Evolutionary conservation across 371 early-diverging fungal species (phyloP).

Genomic region (Haplosporangium sp.): DNA sequence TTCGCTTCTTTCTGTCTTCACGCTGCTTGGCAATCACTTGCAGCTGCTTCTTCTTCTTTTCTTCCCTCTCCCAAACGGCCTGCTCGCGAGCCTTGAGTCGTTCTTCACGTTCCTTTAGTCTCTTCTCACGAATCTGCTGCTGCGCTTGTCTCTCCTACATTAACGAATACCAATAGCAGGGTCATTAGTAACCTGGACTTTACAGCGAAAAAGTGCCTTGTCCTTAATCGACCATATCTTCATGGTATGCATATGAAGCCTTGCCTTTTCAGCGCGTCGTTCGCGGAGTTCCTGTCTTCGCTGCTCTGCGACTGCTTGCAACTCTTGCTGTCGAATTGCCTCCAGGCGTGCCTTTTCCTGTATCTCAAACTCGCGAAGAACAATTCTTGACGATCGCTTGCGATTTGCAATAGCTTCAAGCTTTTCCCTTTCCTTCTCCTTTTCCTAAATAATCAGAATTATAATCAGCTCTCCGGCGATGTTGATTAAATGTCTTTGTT

Average conservation of each 20-base stretch:
- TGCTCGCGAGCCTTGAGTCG: slow-evolving; percentile 63
- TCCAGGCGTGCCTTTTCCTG: slow-evolving; percentile 59
- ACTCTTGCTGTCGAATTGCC: slow-evolving; percentile 54
- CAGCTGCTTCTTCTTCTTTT: slow-evolving; percentile 36
- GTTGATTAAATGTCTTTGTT: too few relatives aligned
- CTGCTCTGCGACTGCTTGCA: slow-evolving; percentile 52
- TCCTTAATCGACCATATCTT: background rate
- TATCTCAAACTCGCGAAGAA: slow-evolving; percentile 65
- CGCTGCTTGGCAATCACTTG: slow-evolving; percentile 49
- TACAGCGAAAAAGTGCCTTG: background rate
- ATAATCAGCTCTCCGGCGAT: background rate
- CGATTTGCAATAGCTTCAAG: slow-evolving; percentile 69
- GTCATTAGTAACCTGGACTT: background rate
- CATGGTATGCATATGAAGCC: background rate
- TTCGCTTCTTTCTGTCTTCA: slow-evolving; percentile 38
- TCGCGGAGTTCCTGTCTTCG: slow-evolving; percentile 55
- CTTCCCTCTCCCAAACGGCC: slow-evolving; percentile 59
- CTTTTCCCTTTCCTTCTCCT: slow-evolving; percentile 61
- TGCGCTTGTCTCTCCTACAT: slow-evolving; percentile 37
- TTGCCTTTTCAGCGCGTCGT: slow-evolving; percentile 55
- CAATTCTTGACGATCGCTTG: slow-evolving; percentile 75
- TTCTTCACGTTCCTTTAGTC: slow-evolving; percentile 61
- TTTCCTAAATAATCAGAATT: slow-evolving; percentile 45
- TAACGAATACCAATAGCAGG: background rate
- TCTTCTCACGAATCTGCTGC: slow-evolving; percentile 35